These are phyloP conservation scores for Tylopilus sp. DNA, from an alignment of 768 basidiomycete genomes.

Conservation along the genomic window DNA sequence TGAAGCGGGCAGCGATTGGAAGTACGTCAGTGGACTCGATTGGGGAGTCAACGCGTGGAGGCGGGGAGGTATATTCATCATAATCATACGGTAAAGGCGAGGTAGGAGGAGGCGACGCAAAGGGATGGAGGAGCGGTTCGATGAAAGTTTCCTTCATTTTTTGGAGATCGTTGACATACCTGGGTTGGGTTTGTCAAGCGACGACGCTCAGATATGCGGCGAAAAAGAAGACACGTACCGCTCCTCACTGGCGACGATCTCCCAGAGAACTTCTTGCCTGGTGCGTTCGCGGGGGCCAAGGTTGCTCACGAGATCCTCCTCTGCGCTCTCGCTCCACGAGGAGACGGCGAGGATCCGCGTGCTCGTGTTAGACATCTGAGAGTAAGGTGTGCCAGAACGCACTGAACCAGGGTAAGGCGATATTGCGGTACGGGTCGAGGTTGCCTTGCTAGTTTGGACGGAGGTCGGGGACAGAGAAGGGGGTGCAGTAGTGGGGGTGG, in stretches of 20 bases:
- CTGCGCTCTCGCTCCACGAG: slow-evolving; percentile 93
- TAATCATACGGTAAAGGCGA: slow-evolving; percentile 60
- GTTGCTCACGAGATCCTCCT: slow-evolving; percentile 90
- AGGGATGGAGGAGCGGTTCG: slow-evolving; percentile 85
- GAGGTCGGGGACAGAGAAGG: slow-evolving; percentile 59
- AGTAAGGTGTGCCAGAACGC: slow-evolving; percentile 80
- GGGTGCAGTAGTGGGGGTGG: slow-evolving; percentile 44
- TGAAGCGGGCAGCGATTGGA: slow-evolving; percentile 88
- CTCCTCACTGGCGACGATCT: slow-evolving; percentile 95
- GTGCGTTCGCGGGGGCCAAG: slow-evolving; percentile 93
- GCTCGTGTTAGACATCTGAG: slow-evolving; percentile 67
- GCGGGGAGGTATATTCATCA: slow-evolving; percentile 50
- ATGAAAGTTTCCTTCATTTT: slow-evolving; percentile 95
- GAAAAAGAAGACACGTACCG: slow-evolving; percentile 47
- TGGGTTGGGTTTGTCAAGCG: slow-evolving; percentile 32
- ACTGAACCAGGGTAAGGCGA: slow-evolving; percentile 69
- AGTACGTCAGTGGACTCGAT: slow-evolving; percentile 71
- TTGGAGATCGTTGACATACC: slow-evolving; percentile 87
- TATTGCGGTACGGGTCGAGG: slow-evolving; percentile 61
- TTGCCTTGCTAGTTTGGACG: slow-evolving; percentile 48
- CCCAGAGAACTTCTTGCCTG: slow-evolving; percentile 93
- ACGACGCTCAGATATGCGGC: slow-evolving; percentile 8
- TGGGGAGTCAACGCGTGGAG: slow-evolving; percentile 56
- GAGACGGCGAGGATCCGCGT: slow-evolving; percentile 72
- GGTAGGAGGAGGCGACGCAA: slow-evolving; percentile 38